Evolutionary conservation across 2,329 filamentous ascomycete species (phyloP).

Genomic region (Arthrocladium fulminans): DNA sequence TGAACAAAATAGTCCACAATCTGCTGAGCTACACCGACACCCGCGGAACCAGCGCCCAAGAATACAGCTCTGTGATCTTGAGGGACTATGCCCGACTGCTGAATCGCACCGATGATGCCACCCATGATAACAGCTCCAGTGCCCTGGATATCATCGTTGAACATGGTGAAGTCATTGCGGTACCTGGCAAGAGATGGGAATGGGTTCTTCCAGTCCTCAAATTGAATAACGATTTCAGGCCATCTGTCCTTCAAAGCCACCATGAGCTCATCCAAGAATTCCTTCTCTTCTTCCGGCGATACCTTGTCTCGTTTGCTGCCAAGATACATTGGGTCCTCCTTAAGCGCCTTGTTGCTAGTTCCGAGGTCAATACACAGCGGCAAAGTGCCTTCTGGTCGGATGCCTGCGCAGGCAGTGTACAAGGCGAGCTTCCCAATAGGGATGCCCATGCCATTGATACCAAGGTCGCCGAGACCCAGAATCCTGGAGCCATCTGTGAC

Average conservation of each 20-base stretch:
- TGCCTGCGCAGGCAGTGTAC: slow-evolving; percentile 92
- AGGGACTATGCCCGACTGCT: slow-evolving; percentile 72
- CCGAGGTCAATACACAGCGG: slow-evolving; percentile 56
- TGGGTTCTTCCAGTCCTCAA: slow-evolving; percentile 96
- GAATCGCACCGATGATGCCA: slow-evolving; percentile 67
- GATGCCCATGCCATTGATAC: slow-evolving; percentile 96
- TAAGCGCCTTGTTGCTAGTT: slow-evolving; percentile 53
- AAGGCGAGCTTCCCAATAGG: slow-evolving; percentile 92
- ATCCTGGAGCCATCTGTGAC: slow-evolving; percentile 93
- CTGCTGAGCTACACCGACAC: slow-evolving; percentile 95
- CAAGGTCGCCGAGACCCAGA: slow-evolving; percentile 83
- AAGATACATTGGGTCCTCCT: slow-evolving; percentile 82
- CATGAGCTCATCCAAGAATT: slow-evolving; percentile 98
- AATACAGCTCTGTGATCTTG: slow-evolving; percentile 93
- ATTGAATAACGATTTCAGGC: slow-evolving; percentile 73
- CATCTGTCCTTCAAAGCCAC: slow-evolving; percentile 69
- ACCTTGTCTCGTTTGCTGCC: slow-evolving; percentile 79
- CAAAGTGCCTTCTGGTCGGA: slow-evolving; percentile 64
- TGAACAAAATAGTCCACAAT: slow-evolving; percentile 95
- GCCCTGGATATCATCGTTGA: slow-evolving; percentile 98
- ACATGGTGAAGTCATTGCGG: slow-evolving; percentile 80
- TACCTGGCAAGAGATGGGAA: slow-evolving; percentile 91
- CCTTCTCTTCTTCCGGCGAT: slow-evolving; percentile 66
- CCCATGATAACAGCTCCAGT: slow-evolving; percentile 91
- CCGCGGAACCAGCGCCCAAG: slow-evolving; percentile 88